Evolutionary conservation across 163 green algal species (phyloP).

Genomic region (Prototheca cutis): DNA sequence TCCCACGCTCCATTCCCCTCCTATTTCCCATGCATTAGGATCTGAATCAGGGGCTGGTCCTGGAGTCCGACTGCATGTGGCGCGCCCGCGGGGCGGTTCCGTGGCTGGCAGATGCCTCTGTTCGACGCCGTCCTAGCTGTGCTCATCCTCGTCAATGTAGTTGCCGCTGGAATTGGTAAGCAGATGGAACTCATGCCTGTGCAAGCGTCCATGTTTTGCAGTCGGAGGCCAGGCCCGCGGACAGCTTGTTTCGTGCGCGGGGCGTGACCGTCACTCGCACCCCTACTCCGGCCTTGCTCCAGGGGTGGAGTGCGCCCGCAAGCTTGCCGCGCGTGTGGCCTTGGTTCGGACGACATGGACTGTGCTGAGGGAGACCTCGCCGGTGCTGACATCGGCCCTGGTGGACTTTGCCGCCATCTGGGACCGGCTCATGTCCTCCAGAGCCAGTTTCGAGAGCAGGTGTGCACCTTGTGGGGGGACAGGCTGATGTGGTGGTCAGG

Average conservation of each 20-base stretch:
- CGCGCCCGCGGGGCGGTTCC: too few species aligned
- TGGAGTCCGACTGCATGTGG: too few species aligned
- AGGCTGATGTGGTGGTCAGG: background rate
- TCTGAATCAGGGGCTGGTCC: too few species aligned
- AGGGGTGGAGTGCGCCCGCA: conserved; percentile 2
- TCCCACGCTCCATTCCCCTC: too few species aligned
- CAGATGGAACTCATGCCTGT: too few species aligned
- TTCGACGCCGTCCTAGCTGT: conserved; percentile 13
- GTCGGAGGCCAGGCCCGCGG: background rate
- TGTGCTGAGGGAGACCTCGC: background rate
- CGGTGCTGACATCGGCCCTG: background rate
- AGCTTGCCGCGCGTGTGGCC: background rate
- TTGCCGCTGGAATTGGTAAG: conserved; percentile 9
- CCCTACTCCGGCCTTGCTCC: background rate
- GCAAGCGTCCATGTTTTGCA: conserved; percentile 2
- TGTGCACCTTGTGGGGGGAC: background rate
- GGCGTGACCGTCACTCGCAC: background rate
- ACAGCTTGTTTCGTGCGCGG: background rate
- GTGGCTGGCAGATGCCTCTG: conserved; percentile 1
- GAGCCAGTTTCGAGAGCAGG: background rate
- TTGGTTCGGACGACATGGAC: background rate
- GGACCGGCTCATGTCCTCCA: background rate
- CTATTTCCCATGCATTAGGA: too few species aligned
- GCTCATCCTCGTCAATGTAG: conserved; percentile 14
- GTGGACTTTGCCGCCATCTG: conserved; percentile 12